Percentiles rank a stretch among this genome's conserved stretches.
Conservation (phyloP, 305 asterid genomes). For the Solanum hybrid region DNA sequence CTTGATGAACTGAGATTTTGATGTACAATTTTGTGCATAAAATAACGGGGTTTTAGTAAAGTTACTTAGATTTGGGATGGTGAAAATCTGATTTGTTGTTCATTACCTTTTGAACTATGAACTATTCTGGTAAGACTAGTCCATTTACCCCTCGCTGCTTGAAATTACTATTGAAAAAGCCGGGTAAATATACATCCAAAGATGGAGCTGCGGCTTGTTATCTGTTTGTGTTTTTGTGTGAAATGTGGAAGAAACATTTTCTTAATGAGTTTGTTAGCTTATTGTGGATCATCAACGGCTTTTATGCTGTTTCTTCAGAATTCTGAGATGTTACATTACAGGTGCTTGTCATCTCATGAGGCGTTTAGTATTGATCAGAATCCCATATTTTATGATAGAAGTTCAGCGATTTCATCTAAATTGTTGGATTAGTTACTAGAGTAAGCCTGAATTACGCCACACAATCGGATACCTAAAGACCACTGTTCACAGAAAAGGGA, state of each 20-base stretch:
- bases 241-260: slow-evolving; percentile 9
- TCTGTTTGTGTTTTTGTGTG: slow-evolving; percentile 15
- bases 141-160: slow-evolving; percentile 12
- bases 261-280: slow-evolving; percentile 20
- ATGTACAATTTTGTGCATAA: slow-evolving; percentile 28
- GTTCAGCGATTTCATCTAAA: background rate
- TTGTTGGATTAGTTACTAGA: slow-evolving; percentile 5
- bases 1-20: slow-evolving; percentile 9
- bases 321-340: slow-evolving; percentile 25
- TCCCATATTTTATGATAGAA: slow-evolving; percentile 5
- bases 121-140: slow-evolving; percentile 1
- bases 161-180: slow-evolving; percentile 28
- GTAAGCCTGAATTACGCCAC: background rate
- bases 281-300: slow-evolving; percentile 17
- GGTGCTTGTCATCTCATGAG: slow-evolving; percentile 25
- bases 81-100: slow-evolving; percentile 12
- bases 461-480: background rate
- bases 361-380: slow-evolving; percentile 8
- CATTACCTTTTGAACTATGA: slow-evolving; percentile 7
- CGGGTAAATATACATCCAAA: slow-evolving; percentile 14
- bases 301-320: slow-evolving; percentile 23
- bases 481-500: background rate
- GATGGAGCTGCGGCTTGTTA: slow-evolving; percentile 22
- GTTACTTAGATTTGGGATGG: slow-evolving; percentile 10
- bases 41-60: slow-evolving; percentile 26